A percentile compares a stretch with the other conserved stretches of the same genome.
phyloP scores from a whole-genome alignment of 208 protist genomes.

The Leishmania braziliensis region DNA sequence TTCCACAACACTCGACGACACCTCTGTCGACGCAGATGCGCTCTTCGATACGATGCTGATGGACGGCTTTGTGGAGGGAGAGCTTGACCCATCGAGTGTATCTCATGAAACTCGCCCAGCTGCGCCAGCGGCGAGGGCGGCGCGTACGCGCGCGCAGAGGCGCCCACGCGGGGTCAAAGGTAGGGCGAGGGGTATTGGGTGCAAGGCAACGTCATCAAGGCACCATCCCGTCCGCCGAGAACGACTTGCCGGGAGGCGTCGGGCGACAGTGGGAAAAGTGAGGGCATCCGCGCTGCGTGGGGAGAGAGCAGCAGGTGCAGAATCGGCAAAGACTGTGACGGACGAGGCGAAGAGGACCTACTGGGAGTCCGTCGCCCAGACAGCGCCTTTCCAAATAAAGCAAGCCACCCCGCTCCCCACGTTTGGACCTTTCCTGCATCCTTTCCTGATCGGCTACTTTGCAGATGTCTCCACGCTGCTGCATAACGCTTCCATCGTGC shows the following conservation, averaged over 20 bases:
- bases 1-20: background rate
- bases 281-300: background rate
- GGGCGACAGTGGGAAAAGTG: background rate
- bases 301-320: background rate
- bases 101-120: background rate
- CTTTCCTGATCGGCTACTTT: constrained; percentile 88
- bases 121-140: background rate
- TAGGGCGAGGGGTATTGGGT: background rate
- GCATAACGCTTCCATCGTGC: constrained; percentile 86
- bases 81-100: background rate
- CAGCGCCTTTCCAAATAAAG: constrained; percentile 59
- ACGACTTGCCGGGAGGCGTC: background rate
- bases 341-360: constrained; percentile 31
- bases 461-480: constrained; percentile 86
- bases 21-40: constrained; percentile 9
- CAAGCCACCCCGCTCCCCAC: constrained; percentile 76
- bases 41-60: constrained; percentile 29
- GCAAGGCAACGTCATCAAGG: background rate
- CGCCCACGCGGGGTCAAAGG: background rate
- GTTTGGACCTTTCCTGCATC: constrained; percentile 65
- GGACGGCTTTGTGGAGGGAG: constrained; percentile 8
- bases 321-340: constrained; percentile 1
- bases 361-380: constrained; percentile 40
- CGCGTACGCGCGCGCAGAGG: background rate
- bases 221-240: background rate